Base-by-base conservation (phyloP, 2,329 filamentous ascomycete species). In the Lanzia echinophila region DNA sequence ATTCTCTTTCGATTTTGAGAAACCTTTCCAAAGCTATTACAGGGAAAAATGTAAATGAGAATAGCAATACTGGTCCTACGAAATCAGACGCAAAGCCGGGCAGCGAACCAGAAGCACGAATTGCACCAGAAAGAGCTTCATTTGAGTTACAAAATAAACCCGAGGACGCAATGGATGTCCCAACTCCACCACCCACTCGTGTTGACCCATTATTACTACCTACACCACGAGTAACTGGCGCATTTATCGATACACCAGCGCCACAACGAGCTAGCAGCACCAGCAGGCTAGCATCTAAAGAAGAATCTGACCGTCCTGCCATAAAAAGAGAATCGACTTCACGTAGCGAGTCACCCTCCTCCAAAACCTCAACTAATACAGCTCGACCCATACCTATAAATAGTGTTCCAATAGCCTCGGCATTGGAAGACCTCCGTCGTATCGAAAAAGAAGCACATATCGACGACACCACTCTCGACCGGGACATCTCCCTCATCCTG, bases 211-310 rank as follows among this genome's bases (percentile, higher is more conserved):
- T 64, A 31, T 50, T 60, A 10, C 53, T 62, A 45, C 62, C 62
- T 38, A 67, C 65, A 20, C 65, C 65, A 15, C 62, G 54, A 55
- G 64, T 67, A 11, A 63, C 61, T 24, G 65, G 65, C 32, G 65
- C 63, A 19, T 67, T 57, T 39, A 61, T 67, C n/a, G 64, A 66
- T 20, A 67, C 65, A 24, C 65, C 73, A 3, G 69, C 64, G 45
- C 69, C 63, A 50, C 46, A 45, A 31, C 45, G 51, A 32, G 50
- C 45, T 15, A 45, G 46, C 13, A 49, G 19, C 46, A 50, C 28
- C 10, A 28, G 28, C 38, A 7, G 15, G 19, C n/a, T 3, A 19
- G 15, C 15, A 15, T 11, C 12, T 6, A n/a, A 38, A 13, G 10
- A 17, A 3, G 10, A 8, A 2, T 38, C 10, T 17, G 15, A 13